phyloP scores from a whole-genome alignment of 2,329 filamentous ascomycete species.

The Penicillium glabrum region DNA sequence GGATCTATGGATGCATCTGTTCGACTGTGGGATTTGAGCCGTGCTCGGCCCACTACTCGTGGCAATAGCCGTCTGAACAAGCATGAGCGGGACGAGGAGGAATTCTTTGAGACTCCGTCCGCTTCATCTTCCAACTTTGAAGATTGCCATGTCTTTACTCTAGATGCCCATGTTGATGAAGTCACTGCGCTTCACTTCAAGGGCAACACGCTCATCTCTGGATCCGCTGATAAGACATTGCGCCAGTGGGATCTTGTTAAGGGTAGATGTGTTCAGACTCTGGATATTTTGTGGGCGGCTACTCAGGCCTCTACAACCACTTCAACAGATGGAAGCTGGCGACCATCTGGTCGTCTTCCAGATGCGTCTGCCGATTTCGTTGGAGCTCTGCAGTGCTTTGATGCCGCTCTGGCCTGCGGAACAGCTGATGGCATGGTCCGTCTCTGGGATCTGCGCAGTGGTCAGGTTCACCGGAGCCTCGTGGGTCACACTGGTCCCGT shows the following conservation, averaged over 20 bases:
- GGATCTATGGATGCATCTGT: conserved; percentile 95
- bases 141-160: conserved; percentile 83
- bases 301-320: conserved; percentile 78
- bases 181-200: conserved; percentile 91
- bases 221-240: conserved; percentile 94
- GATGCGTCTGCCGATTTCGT: conserved; percentile 83
- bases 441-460: conserved; percentile 93
- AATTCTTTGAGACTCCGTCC: conserved; percentile 50
- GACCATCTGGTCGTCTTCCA: conserved; percentile 63
- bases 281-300: conserved; percentile 97
- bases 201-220: conserved; percentile 86
- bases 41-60: conserved; percentile 74
- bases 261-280: conserved; percentile 93
- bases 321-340: conserved; percentile 65
- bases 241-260: conserved; percentile 97
- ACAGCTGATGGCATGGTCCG: conserved; percentile 97
- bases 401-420: conserved; percentile 90
- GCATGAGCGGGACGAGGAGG: conserved; percentile 49
- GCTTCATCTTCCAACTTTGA: conserved; percentile 73
- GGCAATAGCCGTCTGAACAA: conserved; percentile 55
- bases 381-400: conserved; percentile 91
- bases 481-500: conserved; percentile 95
- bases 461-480: conserved; percentile 93
- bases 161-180: conserved; percentile 89
- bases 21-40: conserved; percentile 89